Conservation (phyloP, 148 eudicot genomes). For the Vaccinium corymbosum region DNA sequence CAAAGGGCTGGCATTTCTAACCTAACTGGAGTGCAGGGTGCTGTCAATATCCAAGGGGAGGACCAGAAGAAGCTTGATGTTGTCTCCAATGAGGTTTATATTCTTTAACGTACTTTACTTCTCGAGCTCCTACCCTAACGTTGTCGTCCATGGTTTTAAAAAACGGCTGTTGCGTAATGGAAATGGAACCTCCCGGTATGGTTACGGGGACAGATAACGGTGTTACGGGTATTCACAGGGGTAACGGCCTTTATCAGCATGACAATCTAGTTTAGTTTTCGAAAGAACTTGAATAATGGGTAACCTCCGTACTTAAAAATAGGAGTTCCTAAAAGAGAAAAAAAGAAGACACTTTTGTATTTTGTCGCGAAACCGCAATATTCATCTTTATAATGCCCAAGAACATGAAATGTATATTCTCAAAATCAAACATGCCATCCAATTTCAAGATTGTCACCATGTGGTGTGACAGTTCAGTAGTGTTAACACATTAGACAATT, state of each 20-base stretch:
- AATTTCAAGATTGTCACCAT: no score
- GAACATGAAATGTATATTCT: no score
- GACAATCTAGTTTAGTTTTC: not conserved
- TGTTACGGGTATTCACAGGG: no score
- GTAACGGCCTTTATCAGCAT: not conserved
- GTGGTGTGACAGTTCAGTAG: no score
- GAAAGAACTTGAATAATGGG: not conserved
- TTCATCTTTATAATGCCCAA: no score
- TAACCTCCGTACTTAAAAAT: not conserved
- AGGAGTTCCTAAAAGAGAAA: not conserved
- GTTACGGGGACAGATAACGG: no score
- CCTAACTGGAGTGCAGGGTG: constrained; percentile 96
- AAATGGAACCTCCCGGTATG: no score
- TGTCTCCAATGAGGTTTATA: constrained; percentile 80
- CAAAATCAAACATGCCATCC: no score
- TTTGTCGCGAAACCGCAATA: no score
- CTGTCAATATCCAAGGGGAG: constrained; percentile 90
- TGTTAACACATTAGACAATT: no score
- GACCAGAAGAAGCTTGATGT: constrained; percentile 99
- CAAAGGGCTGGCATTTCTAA: constrained; percentile 90
- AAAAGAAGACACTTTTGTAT: no score
- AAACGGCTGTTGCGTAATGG: no score
- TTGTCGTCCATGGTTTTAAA: not conserved
- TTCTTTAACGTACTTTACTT: not conserved
- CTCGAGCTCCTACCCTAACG: not conserved